Evolutionary conservation across 2,329 filamentous ascomycete genomes (phyloP), one percentile per base, ranked within the genome.

Genomic region (Sphaerulina populicola): DNA sequence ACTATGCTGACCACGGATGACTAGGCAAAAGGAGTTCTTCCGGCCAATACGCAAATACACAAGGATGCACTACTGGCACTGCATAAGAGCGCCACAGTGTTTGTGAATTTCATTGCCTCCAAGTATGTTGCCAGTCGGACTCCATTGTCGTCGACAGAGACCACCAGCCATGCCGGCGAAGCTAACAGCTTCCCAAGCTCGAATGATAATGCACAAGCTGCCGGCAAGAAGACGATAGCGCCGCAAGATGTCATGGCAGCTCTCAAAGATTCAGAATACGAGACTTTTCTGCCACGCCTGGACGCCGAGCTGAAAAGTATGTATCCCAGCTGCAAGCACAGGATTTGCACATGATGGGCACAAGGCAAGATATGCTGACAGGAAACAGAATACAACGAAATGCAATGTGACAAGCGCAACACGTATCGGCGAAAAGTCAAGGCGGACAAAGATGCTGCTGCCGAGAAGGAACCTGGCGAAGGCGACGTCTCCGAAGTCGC

Each of bases 1-100:
- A n/a, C n/a, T 35, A 23, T 21, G 37, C 38, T 43, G 21, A 41
- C 30, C 8, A 40, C 39, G 1, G 11, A 15, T 29, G 8, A 6
- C 10, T 30, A 49, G 46, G 33, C 37, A 9, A 44, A 53, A 51
- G 39, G 51, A 51, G 52, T 55, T 43, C 51, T 46, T 38, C 52
- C 52, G n/a, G 47, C 85, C 5, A 89, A 89, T 65, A 90, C 86
- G 4, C 85, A 88, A 69, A 86, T 91, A 44, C 86, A 91, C 66
- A 86, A 83, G 63, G 88, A 89, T 71, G 87, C 87, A 38, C 79
- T 90, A 49, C 71, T 88, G 46, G 87, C 86, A 8, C 77, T 93
- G 72, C 85, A 80, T 59, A 90, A 90, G 71, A 86, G 85, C 68
- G 84, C 87, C 6, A 90, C 85, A 1, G 82, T 93, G 0, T 93